Evolutionary conservation across 1,139 yeast genomes (phyloP).

Genomic region (Candida anutae): DNA sequence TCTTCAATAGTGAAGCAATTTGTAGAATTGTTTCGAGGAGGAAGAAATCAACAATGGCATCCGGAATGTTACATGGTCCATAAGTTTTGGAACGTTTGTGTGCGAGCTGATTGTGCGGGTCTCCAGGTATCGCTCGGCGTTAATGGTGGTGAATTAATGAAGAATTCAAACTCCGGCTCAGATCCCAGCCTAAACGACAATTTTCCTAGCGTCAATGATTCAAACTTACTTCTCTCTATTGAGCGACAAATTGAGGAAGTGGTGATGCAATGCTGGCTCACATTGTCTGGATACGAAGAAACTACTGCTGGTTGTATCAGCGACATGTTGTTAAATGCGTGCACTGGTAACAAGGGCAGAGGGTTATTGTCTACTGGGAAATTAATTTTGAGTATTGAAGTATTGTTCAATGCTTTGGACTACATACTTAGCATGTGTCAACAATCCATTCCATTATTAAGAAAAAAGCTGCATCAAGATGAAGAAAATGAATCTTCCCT

Average conservation of each 20-base stretch:
- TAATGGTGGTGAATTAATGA: conserved; percentile 6
- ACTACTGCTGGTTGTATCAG: conserved; percentile 88
- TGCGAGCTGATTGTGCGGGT: conserved; percentile 61
- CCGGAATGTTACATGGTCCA: conserved; percentile 98
- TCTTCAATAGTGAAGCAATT: conserved; percentile 89
- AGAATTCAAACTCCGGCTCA: conserved; percentile 1
- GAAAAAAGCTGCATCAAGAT: conserved; percentile 4
- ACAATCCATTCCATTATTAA: conserved; percentile 6
- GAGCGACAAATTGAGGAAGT: conserved; percentile 63
- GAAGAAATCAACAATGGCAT: conserved; percentile 97
- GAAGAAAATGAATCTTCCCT: conserved; percentile 7
- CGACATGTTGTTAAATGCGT: conserved; percentile 83
- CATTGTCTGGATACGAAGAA: conserved; percentile 84
- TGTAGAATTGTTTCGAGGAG: conserved; percentile 87
- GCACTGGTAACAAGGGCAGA: conserved; percentile 61
- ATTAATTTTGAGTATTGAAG: conserved; percentile 66
- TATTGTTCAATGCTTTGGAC: conserved; percentile 74
- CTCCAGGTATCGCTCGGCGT: conserved; percentile 27
- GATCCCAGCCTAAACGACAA: too few relatives aligned
- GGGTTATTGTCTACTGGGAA: conserved; percentile 72
- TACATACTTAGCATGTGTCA: conserved; percentile 30
- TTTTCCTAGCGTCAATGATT: conserved; percentile 31
- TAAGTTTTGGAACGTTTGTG: conserved; percentile 89
- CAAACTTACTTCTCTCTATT: conserved; percentile 44
- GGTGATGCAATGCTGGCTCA: conserved; percentile 81